A percentile compares a stretch with the other conserved stretches of the same genome.
Evolutionary conservation across 75 land plant species (phyloP).

Genomic region (Isoetes taiwanensis): DNA sequence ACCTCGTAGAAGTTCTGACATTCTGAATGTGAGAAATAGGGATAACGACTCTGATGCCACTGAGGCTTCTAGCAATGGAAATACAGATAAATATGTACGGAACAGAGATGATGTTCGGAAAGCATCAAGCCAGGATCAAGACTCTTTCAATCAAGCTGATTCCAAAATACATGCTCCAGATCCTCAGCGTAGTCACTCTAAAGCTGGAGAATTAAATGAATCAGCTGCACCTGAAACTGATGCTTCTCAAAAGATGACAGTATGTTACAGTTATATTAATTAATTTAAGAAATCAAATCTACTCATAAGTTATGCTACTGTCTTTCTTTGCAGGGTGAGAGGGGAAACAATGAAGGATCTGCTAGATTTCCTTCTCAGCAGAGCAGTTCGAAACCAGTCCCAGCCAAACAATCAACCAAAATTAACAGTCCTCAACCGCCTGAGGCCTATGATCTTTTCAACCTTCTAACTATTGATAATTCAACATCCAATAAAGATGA

Average conservation of each 20-base stretch:
- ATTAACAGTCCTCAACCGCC: too few species aligned
- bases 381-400: conserved; percentile 7
- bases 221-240: too few species aligned
- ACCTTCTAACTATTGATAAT: conserved; percentile 53
- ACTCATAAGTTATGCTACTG: conserved; percentile 2
- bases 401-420: conserved; percentile 41
- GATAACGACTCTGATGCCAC: neutral
- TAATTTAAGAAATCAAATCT: conserved; percentile 4
- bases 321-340: neutral
- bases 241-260: too few species aligned
- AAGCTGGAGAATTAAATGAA: too few species aligned
- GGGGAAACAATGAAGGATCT: conserved; percentile 10
- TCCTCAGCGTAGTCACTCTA: too few species aligned
- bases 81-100: too few species aligned
- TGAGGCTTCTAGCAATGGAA: too few species aligned
- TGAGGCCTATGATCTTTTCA: conserved; percentile 66
- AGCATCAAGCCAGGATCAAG: conserved; percentile 1
- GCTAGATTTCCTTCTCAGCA: neutral
- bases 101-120: too few species aligned
- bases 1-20: conserved; percentile 6
- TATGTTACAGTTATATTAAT: neutral
- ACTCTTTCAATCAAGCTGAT: too few species aligned
- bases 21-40: conserved; percentile 7
- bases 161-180: too few species aligned
- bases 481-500: conserved; percentile 19